phyloP scores from a whole-genome alignment of 78 protist genomes.

The Dictyostelium firmibasis region DNA sequence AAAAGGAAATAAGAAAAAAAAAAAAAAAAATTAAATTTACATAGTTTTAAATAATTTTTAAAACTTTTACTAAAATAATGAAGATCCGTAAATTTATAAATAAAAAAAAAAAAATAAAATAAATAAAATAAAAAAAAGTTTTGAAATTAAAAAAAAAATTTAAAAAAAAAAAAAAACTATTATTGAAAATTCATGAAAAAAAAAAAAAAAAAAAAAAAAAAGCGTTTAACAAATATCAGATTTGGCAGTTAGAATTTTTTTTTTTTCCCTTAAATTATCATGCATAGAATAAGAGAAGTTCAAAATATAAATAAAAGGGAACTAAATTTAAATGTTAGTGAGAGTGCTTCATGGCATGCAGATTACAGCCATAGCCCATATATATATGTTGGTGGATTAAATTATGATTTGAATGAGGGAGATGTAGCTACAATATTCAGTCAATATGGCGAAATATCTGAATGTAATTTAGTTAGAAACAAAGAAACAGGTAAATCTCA shows the following conservation, averaged over 20 bases:
- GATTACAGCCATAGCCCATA: conserved; percentile 67
- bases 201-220: too few species aligned
- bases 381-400: conserved; percentile 68
- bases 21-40: background rate
- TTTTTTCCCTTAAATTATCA: background rate
- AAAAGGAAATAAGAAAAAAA: background rate
- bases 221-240: too few species aligned
- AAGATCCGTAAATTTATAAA: background rate
- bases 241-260: background rate
- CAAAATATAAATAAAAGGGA: conserved; percentile 70
- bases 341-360: conserved; percentile 87
- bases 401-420: conserved; percentile 77
- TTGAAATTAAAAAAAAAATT: too few species aligned
- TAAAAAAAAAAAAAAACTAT: too few species aligned
- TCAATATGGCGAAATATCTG: conserved; percentile 89
- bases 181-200: background rate
- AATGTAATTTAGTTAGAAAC: conserved; percentile 90
- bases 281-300: conserved; percentile 79
- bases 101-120: background rate
- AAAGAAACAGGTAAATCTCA: conserved; percentile 90
- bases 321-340: conserved; percentile 15
- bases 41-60: background rate
- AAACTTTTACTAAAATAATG: background rate
- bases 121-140: too few species aligned
- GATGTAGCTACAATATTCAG: conserved; percentile 87